Evolutionary conservation across 2,329 filamentous ascomycete genomes (phyloP), one percentile per base, ranked within the genome.

Genomic region (Aspergillus neotritici): DNA sequence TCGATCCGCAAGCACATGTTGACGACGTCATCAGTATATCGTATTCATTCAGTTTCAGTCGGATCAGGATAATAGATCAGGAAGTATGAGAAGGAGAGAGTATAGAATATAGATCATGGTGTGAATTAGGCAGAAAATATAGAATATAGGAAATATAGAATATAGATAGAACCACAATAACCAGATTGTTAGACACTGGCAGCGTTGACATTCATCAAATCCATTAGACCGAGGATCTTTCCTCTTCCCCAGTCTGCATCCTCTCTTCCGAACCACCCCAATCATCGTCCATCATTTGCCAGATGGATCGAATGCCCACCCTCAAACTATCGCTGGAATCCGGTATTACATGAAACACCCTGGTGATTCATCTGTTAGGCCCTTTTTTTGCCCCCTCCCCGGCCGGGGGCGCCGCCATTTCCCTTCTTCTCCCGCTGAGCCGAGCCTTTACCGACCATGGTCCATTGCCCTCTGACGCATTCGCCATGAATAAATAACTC

Each of bases 221-320:
- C 63, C 63, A 57, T 65, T 65, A 61, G 62, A 63, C 63, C 63
- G 63, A 65, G 63, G 63, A 65, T 63, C 61, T 51, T 38, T 50
- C 46, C 29, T 25, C 21, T 25, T 25, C 21, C 21, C 35, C 37
- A 52, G 51, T 48, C 53, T 62, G 51, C 60, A 63, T 65, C 62
- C 62, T 63, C 58, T 64, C 54, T 65, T 50, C 62, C 62, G 62
- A 65, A 55, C 53, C 54, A 52, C 7, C 4, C 50, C 49, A 48
- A 33, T n/a, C 21, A 34, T n/a, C 17, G 40, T 49, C 55, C 48
- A 28, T 57, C 53, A 57, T 53, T 50, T 21, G 34, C 44, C 52
- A 53, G 53, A 53, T 47, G 43, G 46, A 52, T 57, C 57, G 52
- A 58, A 53, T 51, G n/a, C n/a, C 17, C 47, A 51, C 46, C 40